Percentiles rank a stretch among this genome's conserved stretches.
Conservation (phyloP, 2,329 filamentous ascomycete species). For the Hymenoscyphus linearis region DNA sequence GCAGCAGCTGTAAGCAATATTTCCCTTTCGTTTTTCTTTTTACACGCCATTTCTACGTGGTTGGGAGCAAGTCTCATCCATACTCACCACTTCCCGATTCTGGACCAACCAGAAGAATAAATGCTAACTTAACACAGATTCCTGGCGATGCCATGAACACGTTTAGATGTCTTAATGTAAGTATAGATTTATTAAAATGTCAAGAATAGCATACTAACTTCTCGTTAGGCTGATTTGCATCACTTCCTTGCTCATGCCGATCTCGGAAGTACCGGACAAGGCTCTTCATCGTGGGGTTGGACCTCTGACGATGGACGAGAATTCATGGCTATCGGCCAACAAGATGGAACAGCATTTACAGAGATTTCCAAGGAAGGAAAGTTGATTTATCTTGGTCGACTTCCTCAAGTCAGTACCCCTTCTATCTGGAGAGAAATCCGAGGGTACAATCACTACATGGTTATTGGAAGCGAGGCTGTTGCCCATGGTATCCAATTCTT, state of each 20-base stretch:
- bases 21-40: too few species aligned
- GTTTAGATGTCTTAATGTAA: conserved; percentile 41
- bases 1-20: conserved; percentile 32
- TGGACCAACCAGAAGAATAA: too few species aligned
- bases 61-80: too few species aligned
- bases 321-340: conserved; percentile 33
- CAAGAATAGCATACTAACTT: not conserved
- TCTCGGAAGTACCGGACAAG: conserved; percentile 4
- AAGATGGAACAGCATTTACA: conserved; percentile 36
- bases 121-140: conserved; percentile 19
- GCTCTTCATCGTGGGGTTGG: conserved; percentile 36
- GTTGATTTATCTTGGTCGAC: conserved; percentile 42
- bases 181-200: not conserved
- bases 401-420: conserved; percentile 37
- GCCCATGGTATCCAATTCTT: conserved; percentile 50
- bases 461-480: conserved; percentile 38
- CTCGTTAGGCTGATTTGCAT: conserved; percentile 43
- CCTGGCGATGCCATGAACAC: conserved; percentile 43
- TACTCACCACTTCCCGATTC: too few species aligned
- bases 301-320: conserved; percentile 44
- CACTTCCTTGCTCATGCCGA: conserved; percentile 49
- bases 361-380: conserved; percentile 42
- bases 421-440: conserved; percentile 36
- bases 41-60: too few species aligned
- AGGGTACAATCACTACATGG: conserved; percentile 33